Base-by-base conservation (phyloP, 352 stramenopile genomes). In the Globisporangium megalacanthum region DNA sequence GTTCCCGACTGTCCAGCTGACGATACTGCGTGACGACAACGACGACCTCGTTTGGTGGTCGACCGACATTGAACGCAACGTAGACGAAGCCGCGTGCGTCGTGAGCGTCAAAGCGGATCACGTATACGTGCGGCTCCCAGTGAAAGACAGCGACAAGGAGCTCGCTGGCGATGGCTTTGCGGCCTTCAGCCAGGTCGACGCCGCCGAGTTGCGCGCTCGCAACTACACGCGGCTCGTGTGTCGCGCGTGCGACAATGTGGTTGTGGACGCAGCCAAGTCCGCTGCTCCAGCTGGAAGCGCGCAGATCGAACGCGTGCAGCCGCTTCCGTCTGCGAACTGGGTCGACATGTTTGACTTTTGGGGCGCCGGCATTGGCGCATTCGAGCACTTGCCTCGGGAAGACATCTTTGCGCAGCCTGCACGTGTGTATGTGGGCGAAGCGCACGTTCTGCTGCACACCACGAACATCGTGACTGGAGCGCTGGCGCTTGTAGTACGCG, bases 301-400 rank as follows among this genome's bases (percentile, higher is more conserved):
- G 35, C 35, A 13, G 35, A 68, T 90, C 11, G 70, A 86, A 8
- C 87, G 83, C 60, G 80, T 85, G 11, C 49, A 90, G 55, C 81
- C 83, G 29, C 67, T 94, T 7, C 83, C 83, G 33, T 92, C 83
- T 11, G 69, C 80, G 19, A 90, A 91, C 52, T 94, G 83, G 83
- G 87, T 88, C 72, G 83, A 94, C 33, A 94, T 94, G 83, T 86
- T 90, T 41, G 83, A 94, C 58, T 94, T 92, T 52, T 91, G 83
- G 83, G 83, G 83, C 10, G 75, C 78, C 37, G 83, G 80, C 8
- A 77, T 88, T 52, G 83, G 83, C 42, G 83, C 77, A 3, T 93
- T 93, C 59, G 80, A 91, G 58, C 78, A 93, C 46, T 79, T 93
- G 56, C 81, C 83, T 5, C 70, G 78, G 0, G 79, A 92, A 37